These are phyloP conservation scores for Senecio squalidus DNA, from an alignment of 140 eudicot species.

Conservation along the genomic window DNA sequence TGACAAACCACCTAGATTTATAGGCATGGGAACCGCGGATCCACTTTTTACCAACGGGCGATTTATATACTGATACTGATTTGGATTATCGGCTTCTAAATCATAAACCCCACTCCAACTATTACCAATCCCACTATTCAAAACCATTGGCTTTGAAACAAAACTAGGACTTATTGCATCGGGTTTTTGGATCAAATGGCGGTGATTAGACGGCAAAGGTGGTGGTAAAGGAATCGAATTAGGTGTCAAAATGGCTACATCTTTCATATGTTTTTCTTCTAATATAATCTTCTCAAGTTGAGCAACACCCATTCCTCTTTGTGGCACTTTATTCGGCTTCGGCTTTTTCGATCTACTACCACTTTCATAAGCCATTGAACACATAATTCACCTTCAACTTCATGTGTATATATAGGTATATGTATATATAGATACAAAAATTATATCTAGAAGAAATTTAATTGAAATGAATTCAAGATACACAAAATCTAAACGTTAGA, in stretches of 20 bases:
- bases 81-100: constrained; percentile 25
- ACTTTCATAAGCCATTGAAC: constrained; percentile 45
- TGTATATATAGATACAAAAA: background rate
- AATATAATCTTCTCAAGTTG: constrained; percentile 74
- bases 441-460: constrained; percentile 18
- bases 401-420: background rate
- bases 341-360: constrained; percentile 42
- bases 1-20: constrained; percentile 22
- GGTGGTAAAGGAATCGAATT: constrained; percentile 34
- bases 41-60: constrained; percentile 24
- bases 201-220: constrained; percentile 35
- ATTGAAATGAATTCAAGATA: no score
- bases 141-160: constrained; percentile 19
- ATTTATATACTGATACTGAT: background rate
- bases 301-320: constrained; percentile 89
- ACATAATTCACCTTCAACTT: constrained; percentile 21
- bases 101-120: constrained; percentile 31
- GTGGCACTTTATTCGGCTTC: constrained; percentile 67
- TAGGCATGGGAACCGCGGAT: constrained; percentile 12
- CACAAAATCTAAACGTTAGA: constrained; percentile 30
- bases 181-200: constrained; percentile 13
- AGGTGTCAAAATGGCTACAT: constrained; percentile 17
- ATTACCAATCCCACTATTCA: constrained; percentile 13
- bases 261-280: constrained; percentile 53
- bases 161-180: constrained; percentile 14